Conservation (phyloP, 164 flowering plant species). For the Santalum album region DNA sequence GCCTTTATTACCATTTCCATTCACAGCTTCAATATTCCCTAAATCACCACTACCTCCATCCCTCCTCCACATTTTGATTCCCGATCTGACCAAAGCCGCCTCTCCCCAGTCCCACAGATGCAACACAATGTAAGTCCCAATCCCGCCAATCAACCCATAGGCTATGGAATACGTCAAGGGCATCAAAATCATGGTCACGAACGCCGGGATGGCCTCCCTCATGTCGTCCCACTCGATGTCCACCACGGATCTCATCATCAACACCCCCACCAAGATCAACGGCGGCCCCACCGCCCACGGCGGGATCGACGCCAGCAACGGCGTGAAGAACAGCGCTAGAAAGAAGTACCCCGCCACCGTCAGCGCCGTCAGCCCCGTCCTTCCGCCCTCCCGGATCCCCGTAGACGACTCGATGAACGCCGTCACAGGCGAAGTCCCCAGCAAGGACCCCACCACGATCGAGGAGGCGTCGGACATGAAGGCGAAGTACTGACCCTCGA, state of each 20-base stretch:
- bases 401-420: constrained; percentile 77
- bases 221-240: constrained; percentile 85
- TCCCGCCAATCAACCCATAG: constrained; percentile 82
- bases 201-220: constrained; percentile 82
- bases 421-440: constrained; percentile 92
- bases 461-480: constrained; percentile 84
- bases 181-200: constrained; percentile 66
- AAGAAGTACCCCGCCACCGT: constrained; percentile 66
- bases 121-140: constrained; percentile 59
- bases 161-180: constrained; percentile 87
- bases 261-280: constrained; percentile 72
- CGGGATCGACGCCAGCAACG: constrained; percentile 81
- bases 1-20: too few relatives aligned
- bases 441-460: constrained; percentile 71
- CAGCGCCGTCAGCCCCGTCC: constrained; percentile 85
- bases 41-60: background rate
- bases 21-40: too few relatives aligned
- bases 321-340: constrained; percentile 74
- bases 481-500: constrained; percentile 90
- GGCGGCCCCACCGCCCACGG: constrained; percentile 98
- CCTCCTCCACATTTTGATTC: background rate
- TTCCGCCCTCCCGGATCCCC: constrained; percentile 85
- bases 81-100: constrained; percentile 8
- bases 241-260: constrained; percentile 90
- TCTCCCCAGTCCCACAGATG: constrained; percentile 63